Evolutionary conservation across 768 basidiomycete genomes (phyloP), one percentile per base, ranked within the genome.

Genomic region (Tylopilus cervinicoccineus): DNA sequence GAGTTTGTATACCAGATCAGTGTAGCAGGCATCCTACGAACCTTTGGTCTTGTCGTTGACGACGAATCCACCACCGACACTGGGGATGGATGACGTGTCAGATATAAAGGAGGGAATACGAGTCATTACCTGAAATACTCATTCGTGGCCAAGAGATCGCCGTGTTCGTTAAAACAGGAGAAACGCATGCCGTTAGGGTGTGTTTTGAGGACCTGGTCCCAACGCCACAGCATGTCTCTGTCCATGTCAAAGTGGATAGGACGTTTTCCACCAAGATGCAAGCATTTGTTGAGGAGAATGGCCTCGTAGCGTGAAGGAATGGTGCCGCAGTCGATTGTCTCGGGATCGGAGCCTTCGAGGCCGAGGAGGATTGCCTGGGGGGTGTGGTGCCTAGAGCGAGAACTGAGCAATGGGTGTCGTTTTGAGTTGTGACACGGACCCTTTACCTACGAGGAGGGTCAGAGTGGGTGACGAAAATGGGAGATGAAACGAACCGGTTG

Each of bases 171-270:
- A 55, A 93, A 98, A 28, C 81, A 87, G 29, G 84, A 84, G 65
- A 97, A 97, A 9, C 92, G 78, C 82, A 98, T 94, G 37, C 94
- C 94, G 61, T 95, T 95, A 0, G 91, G 86, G 62, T 91, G 88
- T 0, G 88, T 89, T 65, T 85, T 86, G 23, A 93, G 77, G n/a
- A 93, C 86, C 43, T 87, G 81, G 58, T 92, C 88, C 81, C 83
- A 91, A 22, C 86, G 75, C 92, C 92, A 95, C 20, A 93, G 71
- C 90, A 98, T 91, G 63, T 98, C 95, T 23, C 80, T 76, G 52
- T 92, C 83, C 78, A 90, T 86, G 64, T 93, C 87, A 59, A 89
- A 97, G 40, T 77, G 68, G 52, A 98, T 88, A n/a, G 75, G 71
- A 48, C 87, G 86, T 41, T 75, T 72, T 8, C 91, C 92, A 13